These are phyloP conservation scores for Beta macrorhiza DNA, from an alignment of 179 eudicot genomes.

Conservation along the genomic window DNA sequence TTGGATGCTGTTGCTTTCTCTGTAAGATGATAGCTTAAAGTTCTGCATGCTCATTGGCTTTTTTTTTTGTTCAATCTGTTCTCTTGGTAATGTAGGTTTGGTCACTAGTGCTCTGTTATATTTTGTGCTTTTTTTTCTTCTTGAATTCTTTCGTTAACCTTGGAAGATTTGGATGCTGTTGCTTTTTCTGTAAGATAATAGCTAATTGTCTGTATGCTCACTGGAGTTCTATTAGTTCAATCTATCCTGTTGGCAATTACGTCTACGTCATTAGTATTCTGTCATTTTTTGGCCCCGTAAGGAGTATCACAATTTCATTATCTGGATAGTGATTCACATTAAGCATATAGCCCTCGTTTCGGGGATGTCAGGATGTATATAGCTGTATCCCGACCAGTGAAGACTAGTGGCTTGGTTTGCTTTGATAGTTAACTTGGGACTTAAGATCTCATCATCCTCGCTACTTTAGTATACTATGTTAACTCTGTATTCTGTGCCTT, in stretches of 20 bases:
- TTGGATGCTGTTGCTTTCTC: too few relatives aligned
- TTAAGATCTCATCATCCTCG: background rate
- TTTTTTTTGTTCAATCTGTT: too few relatives aligned
- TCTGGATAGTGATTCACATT: background rate
- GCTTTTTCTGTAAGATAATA: background rate
- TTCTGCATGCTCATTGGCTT: too few relatives aligned
- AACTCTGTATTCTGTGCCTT: constrained; percentile 13
- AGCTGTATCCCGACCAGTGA: background rate
- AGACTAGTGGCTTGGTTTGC: background rate
- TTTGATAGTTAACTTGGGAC: background rate
- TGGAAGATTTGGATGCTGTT: background rate
- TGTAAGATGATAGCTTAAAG: too few relatives aligned
- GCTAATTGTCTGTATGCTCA: background rate
- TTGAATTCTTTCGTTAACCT: background rate
- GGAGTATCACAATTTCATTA: background rate
- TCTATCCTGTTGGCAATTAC: background rate
- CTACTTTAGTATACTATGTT: background rate
- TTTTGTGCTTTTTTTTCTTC: background rate
- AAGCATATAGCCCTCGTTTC: too few relatives aligned
- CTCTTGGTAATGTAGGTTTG: too few relatives aligned
- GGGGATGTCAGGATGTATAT: background rate
- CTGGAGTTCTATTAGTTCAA: background rate
- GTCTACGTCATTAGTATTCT: background rate
- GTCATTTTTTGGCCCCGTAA: background rate
- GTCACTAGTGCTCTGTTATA: too few relatives aligned